These are phyloP conservation scores for Ophiostoma sp. DNA, from an alignment of 2,329 filamentous ascomycete species.

Conservation along the genomic window DNA sequence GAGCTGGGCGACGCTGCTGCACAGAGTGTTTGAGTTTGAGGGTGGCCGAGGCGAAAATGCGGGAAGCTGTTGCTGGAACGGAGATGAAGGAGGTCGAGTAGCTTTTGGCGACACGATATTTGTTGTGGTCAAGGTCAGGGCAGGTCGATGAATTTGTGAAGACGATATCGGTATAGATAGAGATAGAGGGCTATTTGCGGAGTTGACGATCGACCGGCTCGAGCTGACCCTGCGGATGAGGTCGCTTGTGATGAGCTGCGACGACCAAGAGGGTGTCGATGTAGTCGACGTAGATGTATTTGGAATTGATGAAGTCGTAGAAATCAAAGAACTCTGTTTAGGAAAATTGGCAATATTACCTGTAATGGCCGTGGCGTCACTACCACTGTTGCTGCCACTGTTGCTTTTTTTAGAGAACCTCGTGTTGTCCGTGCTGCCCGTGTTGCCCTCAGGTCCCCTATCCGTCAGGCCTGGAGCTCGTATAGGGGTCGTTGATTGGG, in stretches of 20 bases:
- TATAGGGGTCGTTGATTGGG: slow-evolving; percentile 24
- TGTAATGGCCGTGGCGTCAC: neutral
- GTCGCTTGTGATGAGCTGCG: slow-evolving; percentile 7
- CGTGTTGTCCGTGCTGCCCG: slow-evolving; percentile 14
- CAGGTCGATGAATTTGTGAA: neutral
- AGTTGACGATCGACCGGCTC: neutral
- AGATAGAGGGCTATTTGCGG: neutral
- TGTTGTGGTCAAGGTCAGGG: slow-evolving; percentile 6
- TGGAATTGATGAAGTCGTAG: neutral
- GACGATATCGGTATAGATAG: neutral
- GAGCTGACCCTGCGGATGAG: slow-evolving; percentile 13
- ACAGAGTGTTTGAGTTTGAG: slow-evolving; percentile 42
- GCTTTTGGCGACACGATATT: slow-evolving; percentile 23
- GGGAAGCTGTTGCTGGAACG: slow-evolving; percentile 26
- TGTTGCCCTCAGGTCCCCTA: slow-evolving; percentile 16
- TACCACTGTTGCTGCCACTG: neutral
- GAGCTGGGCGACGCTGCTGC: slow-evolving; percentile 61
- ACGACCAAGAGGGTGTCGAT: neutral
- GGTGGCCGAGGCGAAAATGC: slow-evolving; percentile 51
- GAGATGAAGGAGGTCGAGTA: slow-evolving; percentile 13
- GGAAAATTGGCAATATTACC: neutral
- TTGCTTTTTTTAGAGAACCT: slow-evolving; percentile 18
- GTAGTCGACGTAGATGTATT: slow-evolving; percentile 3
- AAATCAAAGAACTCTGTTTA: neutral
- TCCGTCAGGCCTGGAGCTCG: slow-evolving; percentile 23